Percentiles rank a stretch among this genome's conserved stretches.
phyloP scores from a whole-genome alignment of 331 rosid genomes.

The Dryas integrifolia region DNA sequence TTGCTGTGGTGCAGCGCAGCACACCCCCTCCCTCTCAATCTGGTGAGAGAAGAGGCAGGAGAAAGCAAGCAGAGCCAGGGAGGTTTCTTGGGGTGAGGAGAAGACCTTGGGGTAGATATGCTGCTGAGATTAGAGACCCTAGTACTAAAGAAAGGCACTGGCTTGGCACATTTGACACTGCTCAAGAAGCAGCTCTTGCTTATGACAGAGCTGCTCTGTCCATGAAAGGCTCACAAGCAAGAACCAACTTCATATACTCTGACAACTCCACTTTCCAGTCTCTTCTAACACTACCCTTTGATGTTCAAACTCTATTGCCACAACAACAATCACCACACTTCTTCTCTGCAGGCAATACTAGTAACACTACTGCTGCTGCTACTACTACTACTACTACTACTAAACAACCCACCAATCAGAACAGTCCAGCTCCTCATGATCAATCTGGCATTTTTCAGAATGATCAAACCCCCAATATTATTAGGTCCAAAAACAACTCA shows the following conservation, averaged over 20 bases:
- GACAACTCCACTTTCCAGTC: constrained; percentile 62
- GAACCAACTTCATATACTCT: constrained; percentile 88
- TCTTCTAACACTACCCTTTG: constrained; percentile 50
- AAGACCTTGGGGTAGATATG: constrained; percentile 97
- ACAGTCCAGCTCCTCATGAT: constrained; percentile 26
- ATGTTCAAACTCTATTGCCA: constrained; percentile 50
- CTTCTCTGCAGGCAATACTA: background rate
- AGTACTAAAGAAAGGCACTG: constrained; percentile 94
- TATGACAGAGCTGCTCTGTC: constrained; percentile 98
- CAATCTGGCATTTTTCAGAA: constrained; percentile 14
- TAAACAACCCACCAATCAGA: constrained; percentile 38
- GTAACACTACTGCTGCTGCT: background rate
- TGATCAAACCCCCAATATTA: constrained; percentile 1
- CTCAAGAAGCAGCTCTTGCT: constrained; percentile 99
- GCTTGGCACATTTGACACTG: constrained; percentile 99
- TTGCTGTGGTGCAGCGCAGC: constrained; percentile 57
- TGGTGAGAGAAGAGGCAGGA: constrained; percentile 80
- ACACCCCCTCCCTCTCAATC: constrained; percentile 38
- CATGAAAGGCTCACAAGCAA: constrained; percentile 96
- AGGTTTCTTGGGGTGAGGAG: constrained; percentile 91
- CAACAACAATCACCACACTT: constrained; percentile 17
- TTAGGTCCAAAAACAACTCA: constrained; percentile 12
- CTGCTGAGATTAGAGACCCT: constrained; percentile 98
- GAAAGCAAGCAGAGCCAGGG: constrained; percentile 88
- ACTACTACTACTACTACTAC: constrained; percentile 28